Base-by-base conservation (phyloP, 176 grass and related monocot genomes). In the Aechmea fasciata region DNA sequence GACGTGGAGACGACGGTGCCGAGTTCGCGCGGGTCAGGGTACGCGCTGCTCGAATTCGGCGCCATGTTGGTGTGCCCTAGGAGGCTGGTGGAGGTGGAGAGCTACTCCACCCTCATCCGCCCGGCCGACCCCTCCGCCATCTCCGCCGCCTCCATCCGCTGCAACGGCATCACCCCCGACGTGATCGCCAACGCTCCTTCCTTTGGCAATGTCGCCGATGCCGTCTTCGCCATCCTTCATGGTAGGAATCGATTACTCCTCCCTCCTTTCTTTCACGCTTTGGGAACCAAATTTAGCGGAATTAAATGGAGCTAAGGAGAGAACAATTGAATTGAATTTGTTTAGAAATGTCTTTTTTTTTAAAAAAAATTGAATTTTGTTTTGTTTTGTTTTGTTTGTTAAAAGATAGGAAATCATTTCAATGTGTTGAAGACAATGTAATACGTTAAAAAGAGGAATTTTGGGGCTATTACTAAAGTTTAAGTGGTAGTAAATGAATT, bases 1-100 rank as follows among this genome's bases (percentile, higher is more conserved):
- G 89, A 92, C 82, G 71, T 91, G 49, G 89, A 97, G 87, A 97
- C 89, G 11, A 87, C 94, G 2, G 79, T 93, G 59, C 94, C 94
- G 76, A 67, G 77, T 61, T 81, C 85, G 1, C 53, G 64, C 0
- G 78, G 83, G 0, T 83, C 83, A 74, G 77, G 87, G 47, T 85
- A 84, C 65, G 79, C 86, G 18, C 80, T 99, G 59, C 89, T 99
- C 71, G 89, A 99, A 80, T 99, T 99, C 71, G 94, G 94, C 7
- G 94, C 79, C n/a, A 84, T 99, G 73, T 71, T 99, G 15, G 84
- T 99, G 11, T 99, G 87, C 82, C 79, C 89, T 50, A 79, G 78
- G 61, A 68, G 87, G 66, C 82, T 99, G 62, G 89, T 92, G 69
- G 89, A 93, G 77, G 73, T 99, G 19, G 82, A 69, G 17, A 67